Conservation (phyloP, 78 protist genomes). For the Tieghemostelium lacteum region DNA sequence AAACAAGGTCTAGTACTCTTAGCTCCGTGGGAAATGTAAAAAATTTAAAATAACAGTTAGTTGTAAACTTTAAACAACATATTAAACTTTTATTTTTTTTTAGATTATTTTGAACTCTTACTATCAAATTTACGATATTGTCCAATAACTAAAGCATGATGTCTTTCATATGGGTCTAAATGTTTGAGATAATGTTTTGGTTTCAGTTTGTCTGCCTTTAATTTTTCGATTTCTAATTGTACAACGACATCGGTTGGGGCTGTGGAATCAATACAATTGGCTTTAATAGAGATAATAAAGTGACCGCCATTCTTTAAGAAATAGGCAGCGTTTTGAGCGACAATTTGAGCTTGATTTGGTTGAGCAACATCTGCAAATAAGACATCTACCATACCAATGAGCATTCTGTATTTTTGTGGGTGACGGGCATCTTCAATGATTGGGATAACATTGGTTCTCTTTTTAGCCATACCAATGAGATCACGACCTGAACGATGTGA, state of each 20-base stretch:
- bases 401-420: slow-evolving; percentile 98
- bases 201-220: slow-evolving; percentile 88
- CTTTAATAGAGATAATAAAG: slow-evolving; percentile 99
- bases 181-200: slow-evolving; percentile 96
- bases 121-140: neutral
- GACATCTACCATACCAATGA: slow-evolving; percentile 99
- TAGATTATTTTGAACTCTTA: too few species aligned
- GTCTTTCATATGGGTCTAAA: slow-evolving; percentile 99
- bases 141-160: slow-evolving; percentile 98
- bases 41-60: too few species aligned
- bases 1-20: slow-evolving; percentile 47
- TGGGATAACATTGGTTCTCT: slow-evolving; percentile 99
- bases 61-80: too few species aligned
- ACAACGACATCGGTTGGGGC: slow-evolving; percentile 95
- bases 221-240: slow-evolving; percentile 93
- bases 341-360: slow-evolving; percentile 99
- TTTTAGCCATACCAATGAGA: slow-evolving; percentile 98
- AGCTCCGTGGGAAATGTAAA: too few species aligned
- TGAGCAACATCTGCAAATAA: slow-evolving; percentile 99
- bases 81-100: too few species aligned
- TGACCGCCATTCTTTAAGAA: slow-evolving; percentile 99
- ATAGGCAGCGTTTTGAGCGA: slow-evolving; percentile 97
- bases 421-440: slow-evolving; percentile 99
- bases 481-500: slow-evolving; percentile 99
- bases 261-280: slow-evolving; percentile 99